Conservation (phyloP, 805 yeast species). For the Myxozyma vanderwaltii region DNA sequence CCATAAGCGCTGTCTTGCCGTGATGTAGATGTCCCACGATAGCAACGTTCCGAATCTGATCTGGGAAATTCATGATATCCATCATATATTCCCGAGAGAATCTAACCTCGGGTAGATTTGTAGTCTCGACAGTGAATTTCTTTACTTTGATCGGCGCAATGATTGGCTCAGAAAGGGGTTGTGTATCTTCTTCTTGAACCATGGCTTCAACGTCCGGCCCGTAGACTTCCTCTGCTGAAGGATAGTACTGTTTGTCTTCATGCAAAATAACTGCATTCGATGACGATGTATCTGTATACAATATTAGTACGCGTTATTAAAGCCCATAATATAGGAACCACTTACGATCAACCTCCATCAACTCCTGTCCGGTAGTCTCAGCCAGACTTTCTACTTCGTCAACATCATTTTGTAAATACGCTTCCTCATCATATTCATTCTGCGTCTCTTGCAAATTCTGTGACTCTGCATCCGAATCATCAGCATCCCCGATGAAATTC, state of each 20-base stretch:
- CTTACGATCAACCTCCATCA: slow-evolving; percentile 27
- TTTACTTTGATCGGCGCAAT: slow-evolving; percentile 54
- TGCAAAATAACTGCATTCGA: slow-evolving; percentile 45
- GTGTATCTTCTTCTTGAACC: slow-evolving; percentile 56
- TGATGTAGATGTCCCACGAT: slow-evolving; percentile 78
- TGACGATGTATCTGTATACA: slow-evolving; percentile 19
- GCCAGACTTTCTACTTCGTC: background rate
- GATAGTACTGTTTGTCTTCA: slow-evolving; percentile 52
- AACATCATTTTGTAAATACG: slow-evolving; percentile 7
- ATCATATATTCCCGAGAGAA: slow-evolving; percentile 67
- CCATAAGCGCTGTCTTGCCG: slow-evolving; percentile 83
- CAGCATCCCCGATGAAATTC: slow-evolving; percentile 58
- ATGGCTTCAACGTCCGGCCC: slow-evolving; percentile 69
- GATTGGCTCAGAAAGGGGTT: slow-evolving; percentile 62
- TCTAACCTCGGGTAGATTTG: slow-evolving; percentile 56
- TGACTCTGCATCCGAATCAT: slow-evolving; percentile 51
- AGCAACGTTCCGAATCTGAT: slow-evolving; percentile 71
- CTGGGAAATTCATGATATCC: slow-evolving; percentile 54
- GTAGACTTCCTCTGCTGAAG: slow-evolving; percentile 51
- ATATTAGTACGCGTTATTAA: background rate
- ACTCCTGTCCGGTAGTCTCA: slow-evolving; percentile 26
- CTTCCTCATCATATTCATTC: slow-evolving; percentile 20
- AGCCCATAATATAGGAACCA: background rate
- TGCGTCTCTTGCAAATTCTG: slow-evolving; percentile 15
- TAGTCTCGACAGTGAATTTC: slow-evolving; percentile 49